Conservation (phyloP, 2,329 filamentous ascomycete genomes). For the Beauveria caledonica region DNA sequence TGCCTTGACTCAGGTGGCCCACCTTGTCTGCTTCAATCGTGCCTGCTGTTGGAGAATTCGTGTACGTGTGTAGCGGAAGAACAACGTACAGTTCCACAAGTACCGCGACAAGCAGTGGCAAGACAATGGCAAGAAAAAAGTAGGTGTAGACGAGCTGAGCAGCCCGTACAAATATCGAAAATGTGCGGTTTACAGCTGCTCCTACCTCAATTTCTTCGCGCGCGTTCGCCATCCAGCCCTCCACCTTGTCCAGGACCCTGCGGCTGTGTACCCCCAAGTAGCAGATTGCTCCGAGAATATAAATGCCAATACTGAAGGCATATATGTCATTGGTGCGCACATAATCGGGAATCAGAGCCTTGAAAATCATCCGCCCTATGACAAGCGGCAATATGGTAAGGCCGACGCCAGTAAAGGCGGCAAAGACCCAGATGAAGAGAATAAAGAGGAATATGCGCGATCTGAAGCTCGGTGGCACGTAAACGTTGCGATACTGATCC, state of each 20-base stretch:
- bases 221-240: slow-evolving; percentile 21
- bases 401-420: slow-evolving; percentile 75
- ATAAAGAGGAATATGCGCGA: slow-evolving; percentile 78
- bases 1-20: slow-evolving; percentile 18
- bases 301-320: slow-evolving; percentile 85
- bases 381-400: slow-evolving; percentile 81
- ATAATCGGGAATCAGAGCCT: slow-evolving; percentile 59
- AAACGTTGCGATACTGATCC: slow-evolving; percentile 61
- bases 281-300: slow-evolving; percentile 60
- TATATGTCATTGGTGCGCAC: slow-evolving; percentile 89
- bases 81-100: slow-evolving; percentile 83
- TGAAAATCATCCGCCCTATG: slow-evolving; percentile 73
- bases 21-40: slow-evolving; percentile 20
- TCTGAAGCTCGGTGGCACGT: slow-evolving; percentile 78
- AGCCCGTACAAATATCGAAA: slow-evolving; percentile 23
- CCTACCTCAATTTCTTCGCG: slow-evolving; percentile 18
- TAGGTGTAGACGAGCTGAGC: slow-evolving; percentile 64
- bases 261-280: slow-evolving; percentile 52
- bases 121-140: slow-evolving; percentile 62
- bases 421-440: slow-evolving; percentile 85
- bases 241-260: slow-evolving; percentile 26
- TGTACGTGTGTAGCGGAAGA: slow-evolving; percentile 76
- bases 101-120: slow-evolving; percentile 72
- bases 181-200: slow-evolving; percentile 18
- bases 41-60: slow-evolving; percentile 35